A percentile compares a stretch with the other conserved stretches of the same genome.
These are phyloP conservation scores for Penicillium coprophilum DNA, from an alignment of 495 filamentous ascomycete species.

Conservation along the genomic window DNA sequence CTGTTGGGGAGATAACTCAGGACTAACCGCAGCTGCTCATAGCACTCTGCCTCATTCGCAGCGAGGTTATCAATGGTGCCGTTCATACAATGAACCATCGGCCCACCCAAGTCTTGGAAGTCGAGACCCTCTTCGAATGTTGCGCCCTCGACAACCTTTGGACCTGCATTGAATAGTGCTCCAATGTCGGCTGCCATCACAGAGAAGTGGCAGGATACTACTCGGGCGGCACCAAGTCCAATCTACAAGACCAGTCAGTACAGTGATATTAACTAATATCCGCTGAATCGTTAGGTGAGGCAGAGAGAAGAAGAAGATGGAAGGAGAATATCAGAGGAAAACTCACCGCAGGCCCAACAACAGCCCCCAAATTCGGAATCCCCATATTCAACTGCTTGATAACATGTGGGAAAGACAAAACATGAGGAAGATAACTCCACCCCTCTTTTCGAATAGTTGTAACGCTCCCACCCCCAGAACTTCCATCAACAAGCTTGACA, in stretches of 20 bases:
- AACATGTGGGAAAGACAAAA: slow-evolving; percentile 49
- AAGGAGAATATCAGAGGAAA: neutral
- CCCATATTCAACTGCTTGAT: slow-evolving; percentile 59
- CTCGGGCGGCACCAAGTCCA: slow-evolving; percentile 60
- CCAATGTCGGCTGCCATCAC: slow-evolving; percentile 66
- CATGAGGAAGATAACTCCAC: slow-evolving; percentile 57
- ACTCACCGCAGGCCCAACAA: slow-evolving; percentile 57
- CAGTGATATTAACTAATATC: neutral
- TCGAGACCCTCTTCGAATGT: slow-evolving; percentile 61
- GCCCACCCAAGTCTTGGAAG: slow-evolving; percentile 56
- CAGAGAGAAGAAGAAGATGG: neutral
- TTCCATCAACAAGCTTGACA: slow-evolving; percentile 63
- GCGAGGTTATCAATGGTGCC: slow-evolving; percentile 66
- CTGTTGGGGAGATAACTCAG: slow-evolving; percentile 57
- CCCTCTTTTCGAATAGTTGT: slow-evolving; percentile 56
- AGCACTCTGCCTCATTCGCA: slow-evolving; percentile 57
- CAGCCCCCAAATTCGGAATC: slow-evolving; percentile 62
- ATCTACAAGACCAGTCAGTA: slow-evolving; percentile 34
- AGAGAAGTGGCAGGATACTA: slow-evolving; percentile 61
- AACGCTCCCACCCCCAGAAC: slow-evolving; percentile 60
- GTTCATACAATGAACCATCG: slow-evolving; percentile 60
- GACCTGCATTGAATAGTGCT: slow-evolving; percentile 61
- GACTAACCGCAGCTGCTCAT: slow-evolving; percentile 57
- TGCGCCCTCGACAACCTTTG: slow-evolving; percentile 59
- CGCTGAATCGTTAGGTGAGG: neutral